Conservation (phyloP, 2,329 filamentous ascomycete genomes). For the Aspergillus sp. region DNA sequence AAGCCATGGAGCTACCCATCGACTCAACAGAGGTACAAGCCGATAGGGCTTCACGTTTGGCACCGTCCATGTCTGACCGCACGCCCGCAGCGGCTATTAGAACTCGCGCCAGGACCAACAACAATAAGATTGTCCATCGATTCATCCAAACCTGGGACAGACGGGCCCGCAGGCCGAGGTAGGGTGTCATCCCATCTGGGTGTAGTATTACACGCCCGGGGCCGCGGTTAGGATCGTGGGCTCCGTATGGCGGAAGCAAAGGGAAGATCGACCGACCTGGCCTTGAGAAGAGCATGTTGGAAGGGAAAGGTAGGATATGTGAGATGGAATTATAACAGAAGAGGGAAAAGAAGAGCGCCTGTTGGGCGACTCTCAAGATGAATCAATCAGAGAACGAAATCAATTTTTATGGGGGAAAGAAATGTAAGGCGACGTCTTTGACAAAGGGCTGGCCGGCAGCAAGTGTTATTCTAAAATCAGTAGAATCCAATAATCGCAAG, state of each 20-base stretch:
- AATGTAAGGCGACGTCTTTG: not conserved
- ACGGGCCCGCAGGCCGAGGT: slow-evolving; percentile 83
- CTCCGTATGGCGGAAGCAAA: slow-evolving; percentile 41
- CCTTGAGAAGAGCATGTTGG: slow-evolving; percentile 34
- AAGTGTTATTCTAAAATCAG: not conserved
- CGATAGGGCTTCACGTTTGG: slow-evolving; percentile 77
- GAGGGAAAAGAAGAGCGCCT: not conserved
- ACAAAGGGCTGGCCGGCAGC: slow-evolving; percentile 19
- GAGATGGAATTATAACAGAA: not conserved
- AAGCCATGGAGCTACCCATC: slow-evolving; percentile 91
- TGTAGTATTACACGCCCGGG: slow-evolving; percentile 57
- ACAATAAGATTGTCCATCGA: slow-evolving; percentile 86
- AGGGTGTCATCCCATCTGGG: slow-evolving; percentile 77
- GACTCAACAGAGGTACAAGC: slow-evolving; percentile 92
- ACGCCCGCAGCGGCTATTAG: slow-evolving; percentile 73
- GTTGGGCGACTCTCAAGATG: not conserved
- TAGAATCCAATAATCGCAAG: not conserved
- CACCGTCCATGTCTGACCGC: slow-evolving; percentile 70
- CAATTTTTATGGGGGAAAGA: not conserved
- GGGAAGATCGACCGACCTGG: slow-evolving; percentile 36
- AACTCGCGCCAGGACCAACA: slow-evolving; percentile 80
- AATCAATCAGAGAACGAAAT: not conserved
- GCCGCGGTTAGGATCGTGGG: slow-evolving; percentile 49
- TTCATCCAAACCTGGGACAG: slow-evolving; percentile 98
- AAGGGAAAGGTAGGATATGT: not conserved